These are phyloP conservation scores for Paramyrothecium roridum DNA, from an alignment of 2,329 filamentous ascomycete species.

Conservation along the genomic window DNA sequence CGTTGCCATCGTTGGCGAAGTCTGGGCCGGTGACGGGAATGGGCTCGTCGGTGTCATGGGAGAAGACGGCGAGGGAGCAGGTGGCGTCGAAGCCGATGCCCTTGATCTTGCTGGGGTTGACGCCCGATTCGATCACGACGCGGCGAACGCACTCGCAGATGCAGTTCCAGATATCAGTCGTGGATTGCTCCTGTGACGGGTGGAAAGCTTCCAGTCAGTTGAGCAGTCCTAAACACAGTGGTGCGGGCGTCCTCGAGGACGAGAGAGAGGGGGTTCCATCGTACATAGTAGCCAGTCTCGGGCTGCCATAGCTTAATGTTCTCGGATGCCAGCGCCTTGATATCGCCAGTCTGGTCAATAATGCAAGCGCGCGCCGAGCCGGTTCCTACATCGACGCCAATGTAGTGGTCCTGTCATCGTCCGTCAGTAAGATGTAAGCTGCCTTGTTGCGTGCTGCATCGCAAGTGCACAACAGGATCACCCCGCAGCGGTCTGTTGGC, in stretches of 20 bases:
- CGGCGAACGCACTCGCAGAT: conserved; percentile 86
- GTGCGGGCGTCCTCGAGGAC: neutral
- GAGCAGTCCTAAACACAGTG: no score
- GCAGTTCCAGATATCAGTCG: conserved; percentile 92
- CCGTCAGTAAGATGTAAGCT: conserved; percentile 7
- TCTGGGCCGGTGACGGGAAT: conserved; percentile 85
- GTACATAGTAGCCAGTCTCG: conserved; percentile 69
- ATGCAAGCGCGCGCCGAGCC: conserved; percentile 94
- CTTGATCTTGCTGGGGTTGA: conserved; percentile 72
- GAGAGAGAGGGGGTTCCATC: conserved; percentile 21
- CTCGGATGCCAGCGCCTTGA: conserved; percentile 70
- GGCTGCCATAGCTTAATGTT: conserved; percentile 81
- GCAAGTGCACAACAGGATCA: neutral
- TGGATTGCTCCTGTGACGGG: conserved; percentile 79
- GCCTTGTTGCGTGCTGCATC: no score
- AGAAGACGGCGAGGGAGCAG: conserved; percentile 93
- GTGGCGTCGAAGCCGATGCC: conserved; percentile 98
- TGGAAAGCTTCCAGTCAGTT: no score
- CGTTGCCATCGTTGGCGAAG: conserved; percentile 72
- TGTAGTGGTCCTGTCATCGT: conserved; percentile 50
- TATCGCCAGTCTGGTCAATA: conserved; percentile 88
- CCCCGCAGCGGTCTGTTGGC: neutral
- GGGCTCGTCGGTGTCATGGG: conserved; percentile 84
- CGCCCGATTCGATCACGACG: conserved; percentile 76
- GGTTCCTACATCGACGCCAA: conserved; percentile 95